Percentiles rank a stretch among this genome's conserved stretches.
Conservation (phyloP, 73 alveolate genomes). For the Breviolum minutum region DNA sequence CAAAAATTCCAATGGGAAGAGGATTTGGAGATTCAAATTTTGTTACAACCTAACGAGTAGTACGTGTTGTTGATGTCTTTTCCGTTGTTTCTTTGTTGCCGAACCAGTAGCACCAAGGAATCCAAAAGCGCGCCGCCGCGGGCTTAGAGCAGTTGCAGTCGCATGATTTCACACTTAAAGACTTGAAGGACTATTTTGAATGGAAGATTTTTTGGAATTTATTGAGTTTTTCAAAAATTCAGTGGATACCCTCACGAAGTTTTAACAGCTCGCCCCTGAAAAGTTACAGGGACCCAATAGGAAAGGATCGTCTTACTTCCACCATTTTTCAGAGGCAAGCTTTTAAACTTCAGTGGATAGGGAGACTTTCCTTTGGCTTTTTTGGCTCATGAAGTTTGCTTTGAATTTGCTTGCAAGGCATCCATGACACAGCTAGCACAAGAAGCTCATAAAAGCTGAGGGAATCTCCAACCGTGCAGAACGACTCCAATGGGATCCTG, state of each 20-base stretch:
- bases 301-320: background rate
- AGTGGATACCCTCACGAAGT: background rate
- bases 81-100: background rate
- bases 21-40: background rate
- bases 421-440: constrained; percentile 80
- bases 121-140: constrained; percentile 75
- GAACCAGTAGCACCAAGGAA: background rate
- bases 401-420: background rate
- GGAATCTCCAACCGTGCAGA: background rate
- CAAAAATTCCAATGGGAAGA: background rate
- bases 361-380: background rate
- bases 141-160: background rate
- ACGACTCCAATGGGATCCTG: background rate
- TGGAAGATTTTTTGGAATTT: background rate
- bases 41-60: background rate
- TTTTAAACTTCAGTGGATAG: background rate
- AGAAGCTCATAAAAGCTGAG: constrained; percentile 36
- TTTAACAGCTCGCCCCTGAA: background rate
- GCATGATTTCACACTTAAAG: background rate
- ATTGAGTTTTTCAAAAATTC: background rate
- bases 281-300: background rate
- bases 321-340: background rate
- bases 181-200: background rate
- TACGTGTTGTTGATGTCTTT: background rate
- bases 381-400: background rate